Base-by-base conservation (phyloP, 345 rosid genomes). In the Gossypium arboreum region DNA sequence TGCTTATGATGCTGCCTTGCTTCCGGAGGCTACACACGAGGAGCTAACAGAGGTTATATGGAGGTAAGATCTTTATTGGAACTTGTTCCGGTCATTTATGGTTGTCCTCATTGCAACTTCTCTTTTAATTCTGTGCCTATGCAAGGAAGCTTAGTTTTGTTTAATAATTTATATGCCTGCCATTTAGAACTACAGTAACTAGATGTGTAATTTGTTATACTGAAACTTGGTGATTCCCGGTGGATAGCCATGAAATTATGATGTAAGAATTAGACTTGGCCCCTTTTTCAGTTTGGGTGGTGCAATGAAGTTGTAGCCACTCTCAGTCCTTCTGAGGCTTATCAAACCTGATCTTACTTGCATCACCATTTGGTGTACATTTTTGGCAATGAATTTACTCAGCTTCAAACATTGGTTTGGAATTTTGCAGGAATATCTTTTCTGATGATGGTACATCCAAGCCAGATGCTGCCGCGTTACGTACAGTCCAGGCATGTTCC, bases 1-100 rank as follows among this genome's bases (percentile, higher is more conserved):
- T 79, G 94, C 96, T 48, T 95, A 90, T 85, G 97, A 95, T 80
- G 75, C 88, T 52, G 94, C 98, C 55, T 45, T 95, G 83, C 91
- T 87, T 79, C 99, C 94, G 16, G 93, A 91, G 81, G 99, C 94
- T 74, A 89, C 87, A 78, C 84, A 80, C 39, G 88, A 87, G 61
- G 92, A 91, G 67, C 85, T 95, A 67, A 85, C 79, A 77, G 89
- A 86, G 63, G 84, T 85, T 57, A 25, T 93, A 67, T 95, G 99
- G 98, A 93, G 90, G 99, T 91, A 86, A 81, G 78, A 73, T 62
- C 54, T 59, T 66, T 4, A 22, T 29, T 29, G 51, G n/a, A 62
- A 0, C 18, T 16, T 16, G 24, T 25, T 76, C 58, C 27, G 57
- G 66, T 54, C 52, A 56, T 16, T 68, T 22, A 17, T 25, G 9